Percentiles rank a stretch among this genome's conserved stretches.
These are phyloP conservation scores for Cephaloascus albidus DNA, from an alignment of 805 yeast species.

Conservation along the genomic window DNA sequence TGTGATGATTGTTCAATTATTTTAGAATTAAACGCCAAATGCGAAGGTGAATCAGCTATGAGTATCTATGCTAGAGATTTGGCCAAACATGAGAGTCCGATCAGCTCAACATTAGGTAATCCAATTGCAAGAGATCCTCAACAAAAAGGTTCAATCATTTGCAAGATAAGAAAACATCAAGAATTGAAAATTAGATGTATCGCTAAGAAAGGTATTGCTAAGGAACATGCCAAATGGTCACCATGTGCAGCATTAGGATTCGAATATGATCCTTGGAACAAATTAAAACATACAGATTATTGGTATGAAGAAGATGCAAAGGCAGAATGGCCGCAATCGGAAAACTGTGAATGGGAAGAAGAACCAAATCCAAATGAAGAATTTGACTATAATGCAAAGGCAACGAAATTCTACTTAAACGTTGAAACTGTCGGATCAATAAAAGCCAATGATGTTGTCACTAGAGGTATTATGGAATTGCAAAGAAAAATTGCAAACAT, in stretches of 20 bases:
- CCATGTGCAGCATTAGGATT: constrained; percentile 94
- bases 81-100: constrained; percentile 31
- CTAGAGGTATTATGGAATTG: constrained; percentile 74
- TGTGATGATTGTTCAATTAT: constrained; percentile 93
- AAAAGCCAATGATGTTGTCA: constrained; percentile 81
- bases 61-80: constrained; percentile 81
- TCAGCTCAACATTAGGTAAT: constrained; percentile 51
- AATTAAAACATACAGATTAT: constrained; percentile 86
- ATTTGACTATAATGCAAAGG: constrained; percentile 78
- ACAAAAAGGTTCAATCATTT: constrained; percentile 79
- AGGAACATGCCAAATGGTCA: constrained; percentile 98
- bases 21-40: constrained; percentile 76
- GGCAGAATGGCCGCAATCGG: constrained; percentile 87
- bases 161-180: constrained; percentile 88
- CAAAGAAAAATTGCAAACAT: constrained; percentile 89
- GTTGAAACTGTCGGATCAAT: constrained; percentile 90
- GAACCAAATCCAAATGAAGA: constrained; percentile 81
- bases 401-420: constrained; percentile 74
- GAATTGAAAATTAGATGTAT: constrained; percentile 83
- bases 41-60: constrained; percentile 82
- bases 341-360: constrained; percentile 93
- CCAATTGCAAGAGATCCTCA: constrained; percentile 79
- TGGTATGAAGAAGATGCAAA: constrained; percentile 92
- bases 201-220: constrained; percentile 95
- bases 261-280: constrained; percentile 99